phyloP scores from a whole-genome alignment of 2,329 filamentous ascomycete genomes.

The Meredithiella fracta region DNA sequence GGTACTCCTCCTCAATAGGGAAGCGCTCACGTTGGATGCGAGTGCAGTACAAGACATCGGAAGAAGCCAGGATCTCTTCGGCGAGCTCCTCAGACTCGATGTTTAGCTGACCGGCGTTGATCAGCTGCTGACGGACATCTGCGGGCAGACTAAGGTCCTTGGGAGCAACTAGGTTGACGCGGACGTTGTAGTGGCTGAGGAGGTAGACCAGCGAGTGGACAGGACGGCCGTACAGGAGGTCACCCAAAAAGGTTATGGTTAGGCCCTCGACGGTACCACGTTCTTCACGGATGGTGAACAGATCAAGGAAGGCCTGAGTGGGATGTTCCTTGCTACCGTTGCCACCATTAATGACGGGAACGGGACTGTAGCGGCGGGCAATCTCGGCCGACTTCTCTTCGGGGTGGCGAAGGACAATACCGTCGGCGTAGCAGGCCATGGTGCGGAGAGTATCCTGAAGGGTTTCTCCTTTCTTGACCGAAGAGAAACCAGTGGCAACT shows the following conservation, averaged over 20 bases:
- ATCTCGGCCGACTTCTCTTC: constrained; percentile 63
- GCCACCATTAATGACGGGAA: constrained; percentile 92
- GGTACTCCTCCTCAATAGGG: constrained; percentile 62
- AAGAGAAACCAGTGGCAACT: constrained; percentile 70
- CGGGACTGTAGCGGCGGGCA: constrained; percentile 71
- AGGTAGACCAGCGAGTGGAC: constrained; percentile 92
- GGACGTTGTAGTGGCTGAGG: constrained; percentile 87
- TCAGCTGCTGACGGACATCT: constrained; percentile 56
- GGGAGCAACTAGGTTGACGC: constrained; percentile 80
- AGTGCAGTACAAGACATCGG: constrained; percentile 92
- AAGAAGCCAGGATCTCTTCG: constrained; percentile 67
- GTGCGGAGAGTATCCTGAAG: constrained; percentile 89
- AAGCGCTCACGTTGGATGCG: constrained; percentile 95
- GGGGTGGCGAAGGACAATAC: constrained; percentile 88
- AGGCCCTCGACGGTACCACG: constrained; percentile 87
- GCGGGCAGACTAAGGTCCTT: constrained; percentile 59
- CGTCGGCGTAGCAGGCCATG: constrained; percentile 84
- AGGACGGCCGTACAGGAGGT: constrained; percentile 81
- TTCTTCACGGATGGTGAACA: constrained; percentile 97
- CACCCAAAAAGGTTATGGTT: constrained; percentile 89
- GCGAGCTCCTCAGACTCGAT: constrained; percentile 64
- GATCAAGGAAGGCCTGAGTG: constrained; percentile 90
- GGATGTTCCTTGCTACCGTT: constrained; percentile 95
- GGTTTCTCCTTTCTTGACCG: constrained; percentile 84
- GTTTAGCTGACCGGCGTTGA: constrained; percentile 58